Conservation (phyloP, 2,329 filamentous ascomycete genomes). For the Septoria petroselini region DNA sequence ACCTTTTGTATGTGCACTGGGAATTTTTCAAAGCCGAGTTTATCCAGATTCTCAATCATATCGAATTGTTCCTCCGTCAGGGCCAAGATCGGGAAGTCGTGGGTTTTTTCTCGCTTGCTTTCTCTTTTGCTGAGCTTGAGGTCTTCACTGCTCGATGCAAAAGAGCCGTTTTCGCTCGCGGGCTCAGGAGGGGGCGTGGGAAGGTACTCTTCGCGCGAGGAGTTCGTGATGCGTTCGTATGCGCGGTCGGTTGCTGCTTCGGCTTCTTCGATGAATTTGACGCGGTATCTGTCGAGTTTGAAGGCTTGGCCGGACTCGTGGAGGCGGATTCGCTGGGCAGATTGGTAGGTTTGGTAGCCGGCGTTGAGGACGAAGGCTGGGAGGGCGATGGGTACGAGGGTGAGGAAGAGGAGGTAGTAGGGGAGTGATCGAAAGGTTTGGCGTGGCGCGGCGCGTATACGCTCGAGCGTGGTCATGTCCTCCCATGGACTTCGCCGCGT, state of each 20-base stretch:
- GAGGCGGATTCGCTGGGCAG: slow-evolving; percentile 68
- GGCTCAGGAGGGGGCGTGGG: slow-evolving; percentile 44
- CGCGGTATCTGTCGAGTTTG: slow-evolving; percentile 66
- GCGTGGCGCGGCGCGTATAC: slow-evolving; percentile 25
- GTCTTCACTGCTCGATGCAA: slow-evolving; percentile 6
- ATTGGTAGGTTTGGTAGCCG: slow-evolving; percentile 71
- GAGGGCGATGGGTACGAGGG: slow-evolving; percentile 73
- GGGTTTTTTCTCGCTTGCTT: slow-evolving; percentile 34
- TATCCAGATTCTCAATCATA: slow-evolving; percentile 76
- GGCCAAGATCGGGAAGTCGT: slow-evolving; percentile 63
- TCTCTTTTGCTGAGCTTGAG: slow-evolving; percentile 20
- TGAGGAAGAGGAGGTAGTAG: slow-evolving; percentile 59
- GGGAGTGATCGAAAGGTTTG: slow-evolving; percentile 56
- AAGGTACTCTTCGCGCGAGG: slow-evolving; percentile 68
- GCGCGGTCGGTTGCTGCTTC: slow-evolving; percentile 73
- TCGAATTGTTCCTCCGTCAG: slow-evolving; percentile 76
- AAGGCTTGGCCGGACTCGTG: slow-evolving; percentile 66
- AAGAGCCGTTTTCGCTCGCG: slow-evolving; percentile 30
- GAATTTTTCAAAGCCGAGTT: slow-evolving; percentile 57
- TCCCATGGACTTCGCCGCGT: slow-evolving; percentile 35
- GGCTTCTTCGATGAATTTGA: slow-evolving; percentile 72
- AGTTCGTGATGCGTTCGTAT: slow-evolving; percentile 68
- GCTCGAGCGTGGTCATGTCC: slow-evolving; percentile 24
- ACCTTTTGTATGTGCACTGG: slow-evolving; percentile 72
- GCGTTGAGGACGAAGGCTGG: slow-evolving; percentile 72